phyloP scores from a whole-genome alignment of 495 filamentous ascomycete species.

The Penicillium fimorum region DNA sequence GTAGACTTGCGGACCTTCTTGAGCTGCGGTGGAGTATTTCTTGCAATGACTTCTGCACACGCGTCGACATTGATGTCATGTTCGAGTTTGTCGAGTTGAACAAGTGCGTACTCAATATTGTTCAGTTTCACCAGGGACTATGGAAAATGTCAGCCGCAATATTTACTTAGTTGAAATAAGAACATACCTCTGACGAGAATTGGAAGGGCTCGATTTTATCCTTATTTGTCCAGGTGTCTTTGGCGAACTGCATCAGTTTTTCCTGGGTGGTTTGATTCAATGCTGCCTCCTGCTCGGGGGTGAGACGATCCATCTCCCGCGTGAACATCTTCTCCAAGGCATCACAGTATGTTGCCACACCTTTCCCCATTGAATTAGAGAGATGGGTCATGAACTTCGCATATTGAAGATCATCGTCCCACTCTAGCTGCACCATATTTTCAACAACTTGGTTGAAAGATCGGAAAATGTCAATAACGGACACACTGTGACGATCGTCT shows the following conservation, averaged over 20 bases:
- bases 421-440: constrained; percentile 79
- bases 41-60: constrained; percentile 78
- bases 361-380: constrained; percentile 79
- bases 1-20: constrained; percentile 59
- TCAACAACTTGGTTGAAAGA: constrained; percentile 89
- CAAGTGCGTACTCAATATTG: constrained; percentile 90
- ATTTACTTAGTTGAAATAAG: not conserved
- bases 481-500: constrained; percentile 86
- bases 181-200: constrained; percentile 82
- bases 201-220: constrained; percentile 97
- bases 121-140: constrained; percentile 97
- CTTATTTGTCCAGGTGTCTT: constrained; percentile 90
- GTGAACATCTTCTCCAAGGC: constrained; percentile 81
- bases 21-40: constrained; percentile 56
- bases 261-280: constrained; percentile 81
- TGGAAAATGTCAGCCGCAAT: constrained; percentile 13
- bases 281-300: constrained; percentile 80
- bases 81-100: constrained; percentile 87
- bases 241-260: constrained; percentile 85
- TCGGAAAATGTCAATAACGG: constrained; percentile 89
- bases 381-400: constrained; percentile 98
- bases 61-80: constrained; percentile 89
- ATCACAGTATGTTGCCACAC: constrained; percentile 88
- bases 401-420: constrained; percentile 90
- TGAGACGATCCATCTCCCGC: constrained; percentile 88